phyloP scores from a whole-genome alignment of 768 basidiomycete genomes.

The Ramaria rubella region DNA sequence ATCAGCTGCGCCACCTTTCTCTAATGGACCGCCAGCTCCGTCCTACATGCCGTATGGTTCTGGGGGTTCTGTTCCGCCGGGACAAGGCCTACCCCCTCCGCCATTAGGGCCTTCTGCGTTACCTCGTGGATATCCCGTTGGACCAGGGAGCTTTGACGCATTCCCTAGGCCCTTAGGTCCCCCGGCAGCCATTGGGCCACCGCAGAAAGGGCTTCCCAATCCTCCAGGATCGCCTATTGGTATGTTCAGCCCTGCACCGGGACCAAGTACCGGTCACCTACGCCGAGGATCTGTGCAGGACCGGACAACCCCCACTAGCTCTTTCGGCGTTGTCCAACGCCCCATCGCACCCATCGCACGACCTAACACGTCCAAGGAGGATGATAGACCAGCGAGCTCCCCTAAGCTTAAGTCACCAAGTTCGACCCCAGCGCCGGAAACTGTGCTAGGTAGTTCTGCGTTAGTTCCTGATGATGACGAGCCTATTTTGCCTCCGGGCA shows the following conservation, averaged over 20 bases:
- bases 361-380: conserved; percentile 44
- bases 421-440: conserved; percentile 38
- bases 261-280: conserved; percentile 7
- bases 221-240: conserved; percentile 8
- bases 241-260: conserved; percentile 4
- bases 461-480: conserved; percentile 77
- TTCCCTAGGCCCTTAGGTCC: background rate
- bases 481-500: conserved; percentile 49
- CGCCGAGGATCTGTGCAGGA: conserved; percentile 11
- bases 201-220: conserved; percentile 2
- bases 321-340: conserved; percentile 9
- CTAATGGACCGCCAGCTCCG: conserved; percentile 6
- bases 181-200: conserved; percentile 6
- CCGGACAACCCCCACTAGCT: background rate
- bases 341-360: conserved; percentile 61
- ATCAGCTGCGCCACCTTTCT: background rate
- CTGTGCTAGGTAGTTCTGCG: conserved; percentile 69
- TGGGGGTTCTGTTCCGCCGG: background rate
- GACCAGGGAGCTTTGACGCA: background rate
- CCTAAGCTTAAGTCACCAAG: conserved; percentile 44
- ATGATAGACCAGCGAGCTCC: conserved; percentile 41
- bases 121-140: conserved; percentile 1
- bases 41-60: conserved; percentile 6
- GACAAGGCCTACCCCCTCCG: conserved; percentile 1
- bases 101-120: background rate